Percentiles rank a stretch among this genome's conserved stretches.
Conservation (phyloP, 495 filamentous ascomycete species). For the Diplogelasinospora grovesii region DNA sequence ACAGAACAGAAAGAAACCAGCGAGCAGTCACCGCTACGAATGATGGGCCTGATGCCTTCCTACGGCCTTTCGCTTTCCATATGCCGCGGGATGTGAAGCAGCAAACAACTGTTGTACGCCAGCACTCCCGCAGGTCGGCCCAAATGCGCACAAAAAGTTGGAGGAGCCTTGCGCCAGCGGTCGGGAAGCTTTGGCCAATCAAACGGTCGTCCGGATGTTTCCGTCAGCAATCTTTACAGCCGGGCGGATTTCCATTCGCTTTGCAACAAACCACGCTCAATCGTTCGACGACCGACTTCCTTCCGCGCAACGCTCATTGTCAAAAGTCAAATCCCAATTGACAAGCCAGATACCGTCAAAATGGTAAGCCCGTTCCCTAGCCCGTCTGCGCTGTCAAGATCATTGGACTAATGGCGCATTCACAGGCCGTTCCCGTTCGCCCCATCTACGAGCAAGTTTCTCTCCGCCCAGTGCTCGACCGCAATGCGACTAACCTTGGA, state of each 20-base stretch:
- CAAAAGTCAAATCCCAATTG: constrained; percentile 15
- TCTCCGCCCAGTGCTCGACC: constrained; percentile 8
- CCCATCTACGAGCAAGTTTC: constrained; percentile 75
- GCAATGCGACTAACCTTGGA: constrained; percentile 22
- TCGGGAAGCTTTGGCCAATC: constrained; percentile 36
- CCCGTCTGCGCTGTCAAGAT: neutral
- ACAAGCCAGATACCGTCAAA: constrained; percentile 15
- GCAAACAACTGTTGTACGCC: neutral
- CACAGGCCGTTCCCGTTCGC: constrained; percentile 5
- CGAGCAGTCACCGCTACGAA: too few relatives aligned
- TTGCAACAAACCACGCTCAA: constrained; percentile 16
- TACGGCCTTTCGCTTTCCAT: too few relatives aligned
- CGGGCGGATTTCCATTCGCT: constrained; percentile 19
- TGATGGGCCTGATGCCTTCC: too few relatives aligned
- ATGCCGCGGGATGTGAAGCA: neutral
- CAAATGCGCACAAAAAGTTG: neutral
- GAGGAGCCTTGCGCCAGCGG: neutral
- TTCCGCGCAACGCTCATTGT: constrained; percentile 12
- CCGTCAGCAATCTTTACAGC: constrained; percentile 24
- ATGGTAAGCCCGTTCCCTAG: constrained; percentile 43
- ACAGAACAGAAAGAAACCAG: too few relatives aligned
- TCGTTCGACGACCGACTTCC: constrained; percentile 7
- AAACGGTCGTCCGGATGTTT: constrained; percentile 20
- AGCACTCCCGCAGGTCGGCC: neutral
- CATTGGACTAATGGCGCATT: constrained; percentile 27